Evolutionary conservation across 2,329 filamentous ascomycete species (phyloP), one percentile per base, ranked within the genome.

Genomic region (Aureobasidium sp.): DNA sequence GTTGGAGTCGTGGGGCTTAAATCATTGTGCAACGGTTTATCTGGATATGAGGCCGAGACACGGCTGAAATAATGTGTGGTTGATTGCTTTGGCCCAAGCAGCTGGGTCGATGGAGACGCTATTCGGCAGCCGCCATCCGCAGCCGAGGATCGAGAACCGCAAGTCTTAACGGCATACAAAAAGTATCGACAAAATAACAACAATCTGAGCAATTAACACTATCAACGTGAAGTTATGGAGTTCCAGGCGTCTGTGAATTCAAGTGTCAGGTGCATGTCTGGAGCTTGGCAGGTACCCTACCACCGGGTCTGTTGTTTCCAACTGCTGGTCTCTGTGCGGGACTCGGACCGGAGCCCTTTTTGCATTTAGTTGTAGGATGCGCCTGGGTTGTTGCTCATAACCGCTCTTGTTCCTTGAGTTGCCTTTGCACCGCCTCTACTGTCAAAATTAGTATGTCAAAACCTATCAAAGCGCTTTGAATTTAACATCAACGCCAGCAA

Each of bases 91-190:
- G 42, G 30, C 11, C 54, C 54, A 48, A 44, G 30, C 44, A 13
- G 41, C 37, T 34, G 54, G 54, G 42, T 58, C 32, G 37, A 57
- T 48, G 42, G 34, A 34, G 29, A 47, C 54, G 54, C 42, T 58
- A 58, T 21, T 29, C 54, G 54, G 54, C 42, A 58, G 42, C 54
- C 54, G 54, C 32, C 42, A 58, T 58, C 54, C 42, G 54, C 54
- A 58, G 54, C 54, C 54, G 54, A 58, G 54, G 21, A 58, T 58
- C 54, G 54, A 48, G 54, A 47, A 57, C 39, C 30, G 41, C 53
- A 58, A 29, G 41, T 36, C 45, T 47, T 30, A 21, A 57, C 42
- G 42, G 42, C 42, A 58, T 29, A 34, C 41, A 58, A 58, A 58
- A 58, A 58, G 54, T 21, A 58, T 37, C 16, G 30, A 30, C 42